Percentiles rank a stretch among this genome's conserved stretches.
Conservation (phyloP, 2,329 filamentous ascomycete genomes). For the Emmonsiellopsis sp. region DNA sequence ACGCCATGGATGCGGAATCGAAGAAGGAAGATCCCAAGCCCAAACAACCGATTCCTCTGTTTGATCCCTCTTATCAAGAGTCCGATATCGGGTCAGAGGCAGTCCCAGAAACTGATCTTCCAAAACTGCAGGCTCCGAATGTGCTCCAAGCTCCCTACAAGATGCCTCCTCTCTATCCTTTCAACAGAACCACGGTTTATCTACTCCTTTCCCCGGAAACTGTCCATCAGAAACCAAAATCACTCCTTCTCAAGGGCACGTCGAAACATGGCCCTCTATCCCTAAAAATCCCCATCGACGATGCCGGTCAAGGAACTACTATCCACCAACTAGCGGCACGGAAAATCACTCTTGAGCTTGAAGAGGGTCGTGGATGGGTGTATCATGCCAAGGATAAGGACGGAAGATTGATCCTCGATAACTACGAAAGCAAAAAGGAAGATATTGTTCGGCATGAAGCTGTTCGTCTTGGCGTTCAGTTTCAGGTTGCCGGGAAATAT, state of each 20-base stretch:
- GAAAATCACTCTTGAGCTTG: slow-evolving; percentile 58
- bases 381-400: slow-evolving; percentile 39
- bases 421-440: slow-evolving; percentile 42
- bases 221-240: slow-evolving; percentile 39
- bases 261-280: slow-evolving; percentile 50
- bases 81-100: slow-evolving; percentile 12
- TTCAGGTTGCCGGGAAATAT: slow-evolving; percentile 60
- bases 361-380: slow-evolving; percentile 61
- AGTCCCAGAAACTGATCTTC: slow-evolving; percentile 34
- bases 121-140: slow-evolving; percentile 43
- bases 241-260: slow-evolving; percentile 50
- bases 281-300: slow-evolving; percentile 54
- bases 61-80: slow-evolving; percentile 41
- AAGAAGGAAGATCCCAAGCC: slow-evolving; percentile 17
- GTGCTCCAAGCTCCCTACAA: slow-evolving; percentile 54
- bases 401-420: slow-evolving; percentile 38
- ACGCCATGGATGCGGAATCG: slow-evolving; percentile 9
- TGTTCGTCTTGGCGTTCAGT: slow-evolving; percentile 55
- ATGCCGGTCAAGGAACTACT: slow-evolving; percentile 40
- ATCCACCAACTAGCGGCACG: slow-evolving; percentile 63
- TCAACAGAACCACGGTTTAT: slow-evolving; percentile 56
- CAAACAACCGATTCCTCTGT: slow-evolving; percentile 47
- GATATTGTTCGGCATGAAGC: slow-evolving; percentile 57
- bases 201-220: slow-evolving; percentile 51
- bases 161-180: slow-evolving; percentile 58